Base-by-base conservation (phyloP, 2,329 filamentous ascomycete genomes). In the Colletotrichum sp. region DNA sequence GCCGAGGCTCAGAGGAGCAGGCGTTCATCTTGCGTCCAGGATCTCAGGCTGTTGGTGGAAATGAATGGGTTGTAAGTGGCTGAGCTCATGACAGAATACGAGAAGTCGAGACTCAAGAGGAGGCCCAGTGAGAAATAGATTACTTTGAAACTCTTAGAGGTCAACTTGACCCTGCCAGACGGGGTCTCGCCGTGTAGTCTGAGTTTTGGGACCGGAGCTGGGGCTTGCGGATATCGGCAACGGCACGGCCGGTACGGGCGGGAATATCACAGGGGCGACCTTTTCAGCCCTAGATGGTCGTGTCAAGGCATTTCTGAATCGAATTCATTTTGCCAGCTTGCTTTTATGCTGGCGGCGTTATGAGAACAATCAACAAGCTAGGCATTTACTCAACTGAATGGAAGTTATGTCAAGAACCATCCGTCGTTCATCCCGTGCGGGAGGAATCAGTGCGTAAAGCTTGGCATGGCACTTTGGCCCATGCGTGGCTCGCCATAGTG, bases 291-390 rank as follows among this genome's bases (percentile, higher is more conserved):
- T 21, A 51, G 43, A 21, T 51, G 11, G 11, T 13, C 11, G 12
- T 13, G n/a, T 51, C 5, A n/a, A 47, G 38, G 38, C 12, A 51
- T 21, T 0, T 51, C n/a, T 51, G 43, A 21, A 12, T 21, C 9
- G 43, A 3, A 51, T 11, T 51, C n/a, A 51, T 8, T 1, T 21
- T 6, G 2, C 3, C 2, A 51, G 43, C 21, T 2, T 0, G 3
- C n/a, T 51, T 51, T 2, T 11, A 21, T 13, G 43, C 13, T 51
- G 9, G 43, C 0, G 12, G 43, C 2, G 13, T 51, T 0, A 51
- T 21, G 0, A 51, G 11, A 3, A 3, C 6, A 1, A 3, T 21
- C 1, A 21, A 13, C n/a, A 51, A 9, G n/a, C 43, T 51, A 11
- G 1, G 13, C 12, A 11, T 21, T 13, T n/a, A 51, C n/a, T 21